phyloP scores from a whole-genome alignment of 2,329 filamentous ascomycete species.

The Nannizziopsis barbatae region DNA sequence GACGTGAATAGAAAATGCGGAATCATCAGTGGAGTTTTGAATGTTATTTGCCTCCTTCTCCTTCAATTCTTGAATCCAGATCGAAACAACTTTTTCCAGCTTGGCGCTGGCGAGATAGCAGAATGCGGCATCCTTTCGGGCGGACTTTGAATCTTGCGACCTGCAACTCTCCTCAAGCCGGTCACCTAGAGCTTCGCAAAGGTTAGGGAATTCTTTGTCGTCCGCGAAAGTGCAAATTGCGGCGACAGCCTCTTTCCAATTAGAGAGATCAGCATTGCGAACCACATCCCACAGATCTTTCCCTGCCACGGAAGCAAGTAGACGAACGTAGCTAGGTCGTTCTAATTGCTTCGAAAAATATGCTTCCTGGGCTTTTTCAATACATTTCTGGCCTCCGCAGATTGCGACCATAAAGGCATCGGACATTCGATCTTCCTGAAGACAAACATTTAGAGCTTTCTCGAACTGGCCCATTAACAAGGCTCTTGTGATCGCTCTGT shows the following conservation, averaged over 20 bases:
- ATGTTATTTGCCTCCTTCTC: slow-evolving; percentile 69
- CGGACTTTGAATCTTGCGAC: slow-evolving; percentile 43
- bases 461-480: slow-evolving; percentile 85
- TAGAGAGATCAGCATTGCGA: slow-evolving; percentile 80
- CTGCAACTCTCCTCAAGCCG: slow-evolving; percentile 62
- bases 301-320: slow-evolving; percentile 80
- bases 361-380: slow-evolving; percentile 84
- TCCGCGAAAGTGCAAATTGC: slow-evolving; percentile 92
- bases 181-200: slow-evolving; percentile 91
- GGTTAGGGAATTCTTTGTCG: slow-evolving; percentile 78
- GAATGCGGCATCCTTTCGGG: slow-evolving; percentile 82
- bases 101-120: slow-evolving; percentile 94
- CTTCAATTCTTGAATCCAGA: slow-evolving; percentile 83
- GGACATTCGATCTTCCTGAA: slow-evolving; percentile 79
- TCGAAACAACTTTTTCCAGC: slow-evolving; percentile 88
- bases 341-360: slow-evolving; percentile 76
- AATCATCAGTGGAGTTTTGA: slow-evolving; percentile 58
- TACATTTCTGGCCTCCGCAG: slow-evolving; percentile 82
- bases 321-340: slow-evolving; percentile 79
- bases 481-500: slow-evolving; percentile 76
- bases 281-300: slow-evolving; percentile 99
- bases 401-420: slow-evolving; percentile 98
- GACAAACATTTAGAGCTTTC: slow-evolving; percentile 74
- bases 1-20: slow-evolving; percentile 84
- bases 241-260: slow-evolving; percentile 97